Evolutionary conservation across 1,284 basidiomycete species (phyloP), one percentile per base, ranked within the genome.

Genomic region (Ganoderma lucidum): DNA sequence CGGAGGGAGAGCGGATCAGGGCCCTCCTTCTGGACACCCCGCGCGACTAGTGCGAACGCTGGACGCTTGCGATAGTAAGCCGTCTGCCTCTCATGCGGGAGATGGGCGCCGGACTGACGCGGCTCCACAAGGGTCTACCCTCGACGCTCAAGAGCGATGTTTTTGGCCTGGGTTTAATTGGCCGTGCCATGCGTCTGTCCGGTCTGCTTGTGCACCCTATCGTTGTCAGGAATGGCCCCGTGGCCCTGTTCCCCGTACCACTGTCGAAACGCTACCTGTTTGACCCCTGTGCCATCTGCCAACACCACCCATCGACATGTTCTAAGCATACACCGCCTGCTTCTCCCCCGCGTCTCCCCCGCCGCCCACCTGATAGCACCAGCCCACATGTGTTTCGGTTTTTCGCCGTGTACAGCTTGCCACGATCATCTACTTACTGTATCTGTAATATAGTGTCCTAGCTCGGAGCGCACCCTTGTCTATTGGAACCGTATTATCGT

Each of bases 1-100:
- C 60, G 67, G 69, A 70, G 30, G 71, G 70, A 53, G 72, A 73
- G 69, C 67, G 63, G 64, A 37, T 72, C 39, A 55, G 70, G 55
- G 62, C 69, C 62, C 53, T 59, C 64, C 69, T 75, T 30, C 73
- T 56, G 53, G 62, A 56, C 51, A 68, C 70, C 30, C 70, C 64
- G 39, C 68, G 71, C 69, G 65, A 63, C 10, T 66, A 69, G 28
- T 45, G 28, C 4, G 15, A 53, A 56, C 53, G 53, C 53, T 35
- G 48, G 53, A 56, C 53, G 15, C 30, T 32, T 56, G 23, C 39
- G 59, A 67, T 62, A 66, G 65, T 64, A 42, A 64, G 60, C 60
- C 63, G 59, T 48, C 61, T 61, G 37, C 67, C 59, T 56, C 41
- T 39, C 8, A 14, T 51, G 61, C 30, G 12, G 39, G 28, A 12